Conservation (phyloP, 2,329 filamentous ascomycete species). For the Fusarium sp. region DNA sequence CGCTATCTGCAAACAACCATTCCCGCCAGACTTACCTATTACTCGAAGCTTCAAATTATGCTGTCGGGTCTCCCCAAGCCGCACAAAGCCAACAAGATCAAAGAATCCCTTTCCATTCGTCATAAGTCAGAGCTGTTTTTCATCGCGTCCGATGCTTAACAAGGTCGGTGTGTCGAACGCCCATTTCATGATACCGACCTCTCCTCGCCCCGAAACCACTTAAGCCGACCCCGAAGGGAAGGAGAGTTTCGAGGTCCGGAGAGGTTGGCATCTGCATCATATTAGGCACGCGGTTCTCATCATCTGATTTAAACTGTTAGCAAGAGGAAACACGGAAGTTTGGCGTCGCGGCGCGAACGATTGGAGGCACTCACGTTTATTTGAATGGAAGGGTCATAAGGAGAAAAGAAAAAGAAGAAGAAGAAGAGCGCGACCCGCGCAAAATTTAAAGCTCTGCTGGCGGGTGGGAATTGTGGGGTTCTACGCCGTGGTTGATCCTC, state of each 20-base stretch:
- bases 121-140: conserved; percentile 92
- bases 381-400: conserved; percentile 99
- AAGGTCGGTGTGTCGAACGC: conserved; percentile 99
- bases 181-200: conserved; percentile 86
- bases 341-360: conserved; percentile 12
- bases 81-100: conserved; percentile 11
- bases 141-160: conserved; percentile 96
- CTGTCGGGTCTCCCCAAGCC: conserved; percentile 7
- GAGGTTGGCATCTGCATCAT: conserved; percentile 80
- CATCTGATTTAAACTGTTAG: conserved; percentile 72
- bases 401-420: conserved; percentile 59
- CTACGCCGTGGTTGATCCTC: conserved; percentile 40
- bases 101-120: conserved; percentile 51
- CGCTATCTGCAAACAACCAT: not conserved
- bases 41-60: conserved; percentile 10
- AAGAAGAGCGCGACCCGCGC: conserved; percentile 41
- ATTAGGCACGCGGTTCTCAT: conserved; percentile 99
- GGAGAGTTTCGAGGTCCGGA: conserved; percentile 83
- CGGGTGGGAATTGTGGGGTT: conserved; percentile 36
- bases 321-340: not conserved
- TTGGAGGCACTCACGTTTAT: conserved; percentile 78
- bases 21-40: conserved; percentile 14
- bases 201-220: conserved; percentile 80
- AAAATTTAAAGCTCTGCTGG: conserved; percentile 51
- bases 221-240: conserved; percentile 75